Base-by-base conservation (phyloP, 2,329 filamentous ascomycete species). In the Cladosporium sp. region DNA sequence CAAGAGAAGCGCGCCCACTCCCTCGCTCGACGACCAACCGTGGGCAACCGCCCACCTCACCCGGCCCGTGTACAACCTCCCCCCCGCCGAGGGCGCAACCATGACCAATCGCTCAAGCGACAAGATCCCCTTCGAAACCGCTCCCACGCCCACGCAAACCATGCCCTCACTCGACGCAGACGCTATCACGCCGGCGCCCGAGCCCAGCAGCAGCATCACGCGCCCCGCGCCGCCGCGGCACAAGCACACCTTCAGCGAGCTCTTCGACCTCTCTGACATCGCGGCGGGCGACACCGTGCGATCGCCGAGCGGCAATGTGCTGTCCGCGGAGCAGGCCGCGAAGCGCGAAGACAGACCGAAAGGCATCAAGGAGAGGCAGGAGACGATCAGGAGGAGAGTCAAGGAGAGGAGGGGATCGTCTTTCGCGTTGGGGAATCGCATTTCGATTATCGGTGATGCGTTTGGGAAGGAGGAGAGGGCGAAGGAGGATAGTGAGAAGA, bases 331-430 rank as follows among this genome's bases (percentile, higher is more conserved):
- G 35, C 49, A 63, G 32, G 66, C 59, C 46, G 53, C 60, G 9
- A 53, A 42, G 8, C 62, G 62, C 31, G 55, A 57, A 3, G 61
- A 64, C 53, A 64, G 69, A 4, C 68, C 68, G 2, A 45, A 61
- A 31, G 65, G 65, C 34, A 61, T 72, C 41, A 57, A 65, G 28
- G 69, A 72, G 59, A 61, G 69, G 14, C 68, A 70, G 56, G 59
- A 66, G 54, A 58, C 55, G 11, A 70, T 72, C 19, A 16, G 45
- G 28, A 32, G 16, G 28, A 46, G 34, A 38, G 43, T 55, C 14
- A 35, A n/a, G 10, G 49, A 46, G 35, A 28, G 22, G 22, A 28
- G 22, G 7, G 22, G 35, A 9, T 16, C 11, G 1, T 28, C 31
- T 33, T 11, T 32, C 34, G 35, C 18, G 10, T 11, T 42, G 18